phyloP scores from a whole-genome alignment of 495 filamentous ascomycete species.

The Aspergillus sparsus region DNA sequence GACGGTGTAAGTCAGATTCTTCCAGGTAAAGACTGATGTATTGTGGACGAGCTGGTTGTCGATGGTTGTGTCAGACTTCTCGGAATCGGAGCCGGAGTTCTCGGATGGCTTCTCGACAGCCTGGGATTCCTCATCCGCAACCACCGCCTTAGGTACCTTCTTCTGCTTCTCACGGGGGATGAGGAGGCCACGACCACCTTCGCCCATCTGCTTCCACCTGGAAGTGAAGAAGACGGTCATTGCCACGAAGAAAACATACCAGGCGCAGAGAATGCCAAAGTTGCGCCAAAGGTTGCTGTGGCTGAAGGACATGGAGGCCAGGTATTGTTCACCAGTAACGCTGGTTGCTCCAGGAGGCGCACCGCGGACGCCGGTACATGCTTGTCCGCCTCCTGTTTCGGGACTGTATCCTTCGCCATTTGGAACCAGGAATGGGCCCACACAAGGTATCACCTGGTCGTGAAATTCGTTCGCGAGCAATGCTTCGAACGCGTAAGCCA shows the following conservation, averaged over 20 bases:
- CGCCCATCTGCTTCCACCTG: conserved; percentile 38
- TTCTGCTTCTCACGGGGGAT: conserved; percentile 43
- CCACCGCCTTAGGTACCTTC: conserved; percentile 21
- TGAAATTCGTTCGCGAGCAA: conserved; percentile 68
- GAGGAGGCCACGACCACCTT: conserved; percentile 36
- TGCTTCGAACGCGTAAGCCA: conserved; percentile 71
- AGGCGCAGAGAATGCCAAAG: conserved; percentile 50
- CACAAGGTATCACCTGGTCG: conserved; percentile 49
- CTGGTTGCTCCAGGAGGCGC: conserved; percentile 44
- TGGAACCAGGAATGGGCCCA: conserved; percentile 49
- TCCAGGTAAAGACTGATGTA: conserved; percentile 62
- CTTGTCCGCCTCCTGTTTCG: conserved; percentile 32
- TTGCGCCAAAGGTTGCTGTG: conserved; percentile 51
- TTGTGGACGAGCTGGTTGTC: conserved; percentile 46
- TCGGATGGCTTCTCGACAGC: conserved; percentile 25
- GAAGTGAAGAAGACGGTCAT: conserved; percentile 44
- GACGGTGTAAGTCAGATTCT: conserved; percentile 57
- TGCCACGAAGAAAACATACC: conserved; percentile 44
- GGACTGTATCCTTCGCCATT: conserved; percentile 37
- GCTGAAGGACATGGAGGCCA: conserved; percentile 51
- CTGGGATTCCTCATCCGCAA: conserved; percentile 39
- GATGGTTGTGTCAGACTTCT: conserved; percentile 18
- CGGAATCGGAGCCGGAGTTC: conserved; percentile 11
- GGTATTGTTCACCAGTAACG: conserved; percentile 51
- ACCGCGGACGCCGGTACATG: conserved; percentile 58